Conservation (phyloP, 2,329 filamentous ascomycete species). For the Colletotrichum limetticola region DNA sequence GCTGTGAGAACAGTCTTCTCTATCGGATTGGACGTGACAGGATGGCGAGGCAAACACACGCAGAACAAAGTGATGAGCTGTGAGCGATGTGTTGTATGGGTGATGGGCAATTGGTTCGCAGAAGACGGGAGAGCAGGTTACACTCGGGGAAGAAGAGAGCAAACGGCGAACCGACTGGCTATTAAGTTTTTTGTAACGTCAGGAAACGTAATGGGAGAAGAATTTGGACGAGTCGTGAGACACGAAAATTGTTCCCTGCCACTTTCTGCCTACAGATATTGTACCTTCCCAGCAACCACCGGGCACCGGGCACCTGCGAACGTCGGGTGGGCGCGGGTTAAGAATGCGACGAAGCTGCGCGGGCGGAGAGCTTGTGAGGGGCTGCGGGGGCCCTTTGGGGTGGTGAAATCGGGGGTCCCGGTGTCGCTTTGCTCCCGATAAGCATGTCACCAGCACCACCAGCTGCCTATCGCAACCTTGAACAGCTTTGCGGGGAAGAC, state of each 20-base stretch:
- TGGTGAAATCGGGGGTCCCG: not conserved
- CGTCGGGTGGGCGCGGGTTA: conserved; percentile 30
- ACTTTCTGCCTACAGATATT: too few relatives aligned
- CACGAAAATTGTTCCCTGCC: conserved; percentile 13
- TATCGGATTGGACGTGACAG: not conserved
- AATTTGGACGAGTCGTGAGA: conserved; percentile 23
- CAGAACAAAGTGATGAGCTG: not conserved
- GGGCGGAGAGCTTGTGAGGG: conserved; percentile 27
- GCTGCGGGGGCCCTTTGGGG: conserved; percentile 1
- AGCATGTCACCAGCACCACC: not conserved
- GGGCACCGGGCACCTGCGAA: not conserved
- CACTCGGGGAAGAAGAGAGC: not conserved
- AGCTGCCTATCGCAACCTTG: conserved; percentile 14
- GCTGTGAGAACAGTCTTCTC: not conserved
- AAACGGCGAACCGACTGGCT: conserved; percentile 11
- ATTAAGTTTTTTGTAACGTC: conserved; percentile 17
- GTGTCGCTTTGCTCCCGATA: conserved; percentile 1
- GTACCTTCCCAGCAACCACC: not conserved
- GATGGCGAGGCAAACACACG: not conserved
- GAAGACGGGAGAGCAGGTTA: not conserved
- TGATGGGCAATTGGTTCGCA: not conserved
- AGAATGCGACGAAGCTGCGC: conserved; percentile 14
- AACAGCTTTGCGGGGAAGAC: conserved; percentile 22
- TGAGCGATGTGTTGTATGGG: not conserved
- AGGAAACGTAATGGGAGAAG: not conserved